phyloP scores from a whole-genome alignment of 2,329 filamentous ascomycete genomes.

The Aureobasidium sp. region DNA sequence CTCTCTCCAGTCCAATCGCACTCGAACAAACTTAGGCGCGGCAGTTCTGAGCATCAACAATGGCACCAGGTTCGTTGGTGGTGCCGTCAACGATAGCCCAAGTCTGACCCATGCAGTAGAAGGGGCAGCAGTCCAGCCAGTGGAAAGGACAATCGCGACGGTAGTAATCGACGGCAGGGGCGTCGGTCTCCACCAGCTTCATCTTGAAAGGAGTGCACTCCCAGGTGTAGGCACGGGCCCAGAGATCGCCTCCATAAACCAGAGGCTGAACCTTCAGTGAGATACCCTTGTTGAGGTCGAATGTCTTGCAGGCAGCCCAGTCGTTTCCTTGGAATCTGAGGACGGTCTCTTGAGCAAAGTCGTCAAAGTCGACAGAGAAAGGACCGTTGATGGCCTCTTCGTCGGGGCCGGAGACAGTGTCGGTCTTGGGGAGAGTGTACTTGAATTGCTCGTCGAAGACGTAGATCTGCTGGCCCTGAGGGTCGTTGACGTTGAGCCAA shows the following conservation, averaged over 20 bases:
- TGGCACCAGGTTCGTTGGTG: too few species aligned
- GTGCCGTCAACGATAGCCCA: background rate
- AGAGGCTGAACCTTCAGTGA: background rate
- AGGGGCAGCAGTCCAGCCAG: background rate
- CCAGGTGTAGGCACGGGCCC: background rate
- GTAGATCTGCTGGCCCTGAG: background rate
- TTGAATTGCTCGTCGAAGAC: background rate
- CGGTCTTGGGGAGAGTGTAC: background rate
- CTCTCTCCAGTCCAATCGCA: too few species aligned
- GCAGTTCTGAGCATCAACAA: too few species aligned
- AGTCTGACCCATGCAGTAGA: background rate
- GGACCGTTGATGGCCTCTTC: background rate
- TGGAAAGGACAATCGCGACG: constrained; percentile 20
- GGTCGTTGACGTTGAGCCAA: background rate
- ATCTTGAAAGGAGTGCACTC: constrained; percentile 1
- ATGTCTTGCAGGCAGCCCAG: background rate
- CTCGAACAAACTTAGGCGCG: too few species aligned
- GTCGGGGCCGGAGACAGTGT: background rate
- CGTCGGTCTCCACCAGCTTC: background rate
- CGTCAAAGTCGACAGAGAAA: background rate
- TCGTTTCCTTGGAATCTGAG: background rate
- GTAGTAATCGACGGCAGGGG: constrained; percentile 20
- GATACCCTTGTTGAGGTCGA: background rate
- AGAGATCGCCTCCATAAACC: background rate
- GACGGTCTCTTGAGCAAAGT: background rate